A percentile compares a stretch with the other conserved stretches of the same genome.
Evolutionary conservation across 768 basidiomycete genomes (phyloP).

Genomic region (Mycena galopus): DNA sequence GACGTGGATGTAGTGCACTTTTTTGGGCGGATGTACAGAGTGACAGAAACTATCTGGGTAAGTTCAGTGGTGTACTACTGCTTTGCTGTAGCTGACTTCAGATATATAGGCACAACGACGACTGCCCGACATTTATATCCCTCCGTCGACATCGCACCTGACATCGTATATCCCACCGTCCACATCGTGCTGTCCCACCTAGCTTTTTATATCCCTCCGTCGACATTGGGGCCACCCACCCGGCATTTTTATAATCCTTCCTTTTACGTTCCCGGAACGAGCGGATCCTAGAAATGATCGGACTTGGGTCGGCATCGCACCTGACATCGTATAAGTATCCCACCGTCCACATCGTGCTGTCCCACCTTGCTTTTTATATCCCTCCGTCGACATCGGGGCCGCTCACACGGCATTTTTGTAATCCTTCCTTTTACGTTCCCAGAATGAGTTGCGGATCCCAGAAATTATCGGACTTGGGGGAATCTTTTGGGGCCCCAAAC

Average conservation of each 20-base stretch:
- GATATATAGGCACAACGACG: background rate
- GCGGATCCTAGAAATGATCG: no score
- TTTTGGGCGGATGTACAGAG: background rate
- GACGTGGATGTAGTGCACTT: constrained; percentile 13
- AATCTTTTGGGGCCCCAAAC: background rate
- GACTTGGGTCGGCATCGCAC: no score
- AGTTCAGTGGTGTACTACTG: background rate
- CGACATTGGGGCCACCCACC: background rate
- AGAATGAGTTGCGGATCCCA: background rate
- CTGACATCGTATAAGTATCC: no score
- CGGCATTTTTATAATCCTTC: no score
- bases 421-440: no score
- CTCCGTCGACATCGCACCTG: background rate
- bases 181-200: background rate
- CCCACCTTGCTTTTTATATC: background rate
- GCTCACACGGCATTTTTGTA: no score
- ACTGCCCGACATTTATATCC: constrained; percentile 1
- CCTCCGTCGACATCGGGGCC: no score
- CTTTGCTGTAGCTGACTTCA: background rate
- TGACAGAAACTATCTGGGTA: background rate
- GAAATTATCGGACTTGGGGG: background rate
- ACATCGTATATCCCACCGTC: no score
- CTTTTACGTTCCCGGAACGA: no score
- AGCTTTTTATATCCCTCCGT: constrained; percentile 1
- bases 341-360: no score